Percentiles rank a stretch among this genome's conserved stretches.
Evolutionary conservation across 1,284 basidiomycete species (phyloP).

Genomic region (Heliocybe sulcata): DNA sequence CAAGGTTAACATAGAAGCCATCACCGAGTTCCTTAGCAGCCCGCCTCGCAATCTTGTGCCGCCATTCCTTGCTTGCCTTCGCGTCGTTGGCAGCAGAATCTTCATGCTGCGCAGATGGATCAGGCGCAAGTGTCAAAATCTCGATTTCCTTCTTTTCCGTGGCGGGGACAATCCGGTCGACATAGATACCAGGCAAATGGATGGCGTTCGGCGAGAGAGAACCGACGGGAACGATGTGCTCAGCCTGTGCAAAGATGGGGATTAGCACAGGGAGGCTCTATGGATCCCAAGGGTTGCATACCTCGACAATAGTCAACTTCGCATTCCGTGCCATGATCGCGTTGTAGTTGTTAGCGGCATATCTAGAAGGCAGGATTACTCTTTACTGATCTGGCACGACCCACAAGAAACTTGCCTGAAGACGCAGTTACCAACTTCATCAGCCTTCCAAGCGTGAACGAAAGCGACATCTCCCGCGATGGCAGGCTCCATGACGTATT

Average conservation of each 20-base stretch:
- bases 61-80: slow-evolving; percentile 39
- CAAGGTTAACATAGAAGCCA: slow-evolving; percentile 69
- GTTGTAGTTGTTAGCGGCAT: slow-evolving; percentile 85
- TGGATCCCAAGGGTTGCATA: slow-evolving; percentile 12
- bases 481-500: slow-evolving; percentile 84
- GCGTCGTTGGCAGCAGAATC: slow-evolving; percentile 23
- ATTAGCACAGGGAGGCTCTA: slow-evolving; percentile 8
- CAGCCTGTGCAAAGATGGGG: slow-evolving; percentile 45
- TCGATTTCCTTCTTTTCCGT: slow-evolving; percentile 77
- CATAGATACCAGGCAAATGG: slow-evolving; percentile 84
- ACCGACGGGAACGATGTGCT: slow-evolving; percentile 86
- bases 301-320: slow-evolving; percentile 86
- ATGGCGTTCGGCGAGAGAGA: slow-evolving; percentile 77
- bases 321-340: slow-evolving; percentile 86
- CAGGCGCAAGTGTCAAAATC: slow-evolving; percentile 60
- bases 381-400: background rate
- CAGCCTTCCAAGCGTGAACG: slow-evolving; percentile 91
- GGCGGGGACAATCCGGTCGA: slow-evolving; percentile 79
- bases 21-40: slow-evolving; percentile 87
- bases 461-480: slow-evolving; percentile 86
- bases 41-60: slow-evolving; percentile 75
- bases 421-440: slow-evolving; percentile 81
- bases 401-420: slow-evolving; percentile 48
- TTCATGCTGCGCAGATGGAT: slow-evolving; percentile 14
- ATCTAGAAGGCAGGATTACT: slow-evolving; percentile 33